A percentile compares a stretch with the other conserved stretches of the same genome.
These are phyloP conservation scores for Rhizopogon vesiculosus DNA, from an alignment of 768 basidiomycete species.

Conservation along the genomic window DNA sequence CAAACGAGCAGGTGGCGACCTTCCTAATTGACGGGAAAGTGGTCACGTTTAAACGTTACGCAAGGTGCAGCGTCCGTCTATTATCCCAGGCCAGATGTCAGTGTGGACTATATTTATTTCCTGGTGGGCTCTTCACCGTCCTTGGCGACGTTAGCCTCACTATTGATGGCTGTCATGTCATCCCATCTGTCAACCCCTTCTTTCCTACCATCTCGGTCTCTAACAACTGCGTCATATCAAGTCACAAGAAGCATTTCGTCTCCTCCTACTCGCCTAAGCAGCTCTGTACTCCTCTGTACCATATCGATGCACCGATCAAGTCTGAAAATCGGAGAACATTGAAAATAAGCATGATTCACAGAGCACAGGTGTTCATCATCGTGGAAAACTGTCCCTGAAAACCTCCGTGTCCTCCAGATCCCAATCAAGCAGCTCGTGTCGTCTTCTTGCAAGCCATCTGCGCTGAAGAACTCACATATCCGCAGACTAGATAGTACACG, in stretches of 20 bases:
- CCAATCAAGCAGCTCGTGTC: constrained; percentile 20
- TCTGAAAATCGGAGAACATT: constrained; percentile 33
- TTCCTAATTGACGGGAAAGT: constrained; percentile 69
- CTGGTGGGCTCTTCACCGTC: constrained; percentile 36
- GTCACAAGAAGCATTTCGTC: constrained; percentile 64
- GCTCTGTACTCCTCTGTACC: constrained; percentile 46
- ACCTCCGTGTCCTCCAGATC: constrained; percentile 58
- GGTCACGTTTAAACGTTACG: constrained; percentile 66
- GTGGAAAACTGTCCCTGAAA: constrained; percentile 47
- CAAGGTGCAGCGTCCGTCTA: constrained; percentile 62
- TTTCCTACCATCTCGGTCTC: constrained; percentile 55
- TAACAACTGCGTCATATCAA: constrained; percentile 63
- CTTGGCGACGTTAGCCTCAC: constrained; percentile 52
- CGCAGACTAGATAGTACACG: too few species aligned
- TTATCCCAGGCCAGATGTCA: constrained; percentile 48
- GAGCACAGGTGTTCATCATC: constrained; percentile 66
- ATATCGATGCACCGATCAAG: constrained; percentile 44
- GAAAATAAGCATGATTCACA: constrained; percentile 72
- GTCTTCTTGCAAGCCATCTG: constrained; percentile 6
- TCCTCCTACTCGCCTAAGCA: constrained; percentile 77
- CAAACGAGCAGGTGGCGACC: constrained; percentile 47
- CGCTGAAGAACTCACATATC: neutral
- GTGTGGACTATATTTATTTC: constrained; percentile 32
- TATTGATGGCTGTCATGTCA: constrained; percentile 61
- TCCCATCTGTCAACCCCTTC: constrained; percentile 34